phyloP scores from a whole-genome alignment of 768 basidiomycete genomes.

The Gloeophyllum trabeum region DNA sequence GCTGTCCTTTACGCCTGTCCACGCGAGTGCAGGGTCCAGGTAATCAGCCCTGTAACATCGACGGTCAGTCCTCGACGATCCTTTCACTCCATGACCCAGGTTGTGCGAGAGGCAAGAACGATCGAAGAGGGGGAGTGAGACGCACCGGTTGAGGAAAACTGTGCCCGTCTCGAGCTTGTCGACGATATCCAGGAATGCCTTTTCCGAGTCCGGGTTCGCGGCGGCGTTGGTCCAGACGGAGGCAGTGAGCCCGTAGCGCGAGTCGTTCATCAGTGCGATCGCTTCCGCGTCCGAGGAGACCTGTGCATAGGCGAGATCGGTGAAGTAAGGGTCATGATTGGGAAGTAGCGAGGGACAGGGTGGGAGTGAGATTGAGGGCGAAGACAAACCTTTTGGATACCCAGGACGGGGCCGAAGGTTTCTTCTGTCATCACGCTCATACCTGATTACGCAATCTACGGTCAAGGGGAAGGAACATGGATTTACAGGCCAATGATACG shows the following conservation, averaged over 20 bases:
- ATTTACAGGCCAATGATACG: slow-evolving; percentile 22
- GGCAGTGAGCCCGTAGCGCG: slow-evolving; percentile 87
- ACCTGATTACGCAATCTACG: slow-evolving; percentile 26
- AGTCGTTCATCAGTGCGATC: slow-evolving; percentile 89
- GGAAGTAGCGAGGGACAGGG: background rate
- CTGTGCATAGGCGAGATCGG: slow-evolving; percentile 19
- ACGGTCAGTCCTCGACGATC: slow-evolving; percentile 5
- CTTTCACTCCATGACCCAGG: background rate
- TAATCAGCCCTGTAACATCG: slow-evolving; percentile 55
- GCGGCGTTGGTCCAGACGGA: slow-evolving; percentile 85
- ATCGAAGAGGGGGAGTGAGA: background rate
- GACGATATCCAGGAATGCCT: slow-evolving; percentile 54
- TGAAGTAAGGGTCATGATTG: background rate
- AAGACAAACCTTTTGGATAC: slow-evolving; percentile 84
- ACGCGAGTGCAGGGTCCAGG: slow-evolving; percentile 86
- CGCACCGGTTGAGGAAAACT: slow-evolving; percentile 81
- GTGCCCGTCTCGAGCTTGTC: slow-evolving; percentile 81
- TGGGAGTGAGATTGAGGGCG: no score
- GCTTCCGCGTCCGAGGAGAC: slow-evolving; percentile 84
- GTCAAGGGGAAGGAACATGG: slow-evolving; percentile 4
- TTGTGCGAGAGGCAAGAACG: background rate
- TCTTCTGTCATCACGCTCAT: slow-evolving; percentile 95
- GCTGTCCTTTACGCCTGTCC: slow-evolving; percentile 92
- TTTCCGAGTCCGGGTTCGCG: slow-evolving; percentile 46
- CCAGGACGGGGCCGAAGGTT: slow-evolving; percentile 89